Evolutionary conservation across 2,329 filamentous ascomycete species (phyloP).

Genomic region (Scedosporium apiospermum): DNA sequence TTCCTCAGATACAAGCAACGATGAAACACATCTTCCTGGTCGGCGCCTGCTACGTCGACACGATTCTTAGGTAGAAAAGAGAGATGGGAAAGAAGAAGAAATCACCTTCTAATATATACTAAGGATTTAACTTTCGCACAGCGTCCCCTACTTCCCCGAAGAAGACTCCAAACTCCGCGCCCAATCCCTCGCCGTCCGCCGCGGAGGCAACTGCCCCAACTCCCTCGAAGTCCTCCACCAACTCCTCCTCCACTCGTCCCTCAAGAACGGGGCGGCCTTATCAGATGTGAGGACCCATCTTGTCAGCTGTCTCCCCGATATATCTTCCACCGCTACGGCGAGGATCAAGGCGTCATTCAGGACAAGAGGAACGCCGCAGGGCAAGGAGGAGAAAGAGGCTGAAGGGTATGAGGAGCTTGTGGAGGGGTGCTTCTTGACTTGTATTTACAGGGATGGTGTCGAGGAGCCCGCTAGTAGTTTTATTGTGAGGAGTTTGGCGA

Average conservation of each 20-base stretch:
- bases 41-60: slow-evolving; percentile 63
- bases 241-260: slow-evolving; percentile 27
- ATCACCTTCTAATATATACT: background rate
- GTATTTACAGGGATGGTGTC: slow-evolving; percentile 48
- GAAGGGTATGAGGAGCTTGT: background rate
- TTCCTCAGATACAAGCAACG: background rate
- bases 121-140: slow-evolving; percentile 19
- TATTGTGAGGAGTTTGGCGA: slow-evolving; percentile 52
- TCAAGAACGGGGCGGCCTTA: background rate
- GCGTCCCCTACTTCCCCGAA: slow-evolving; percentile 54
- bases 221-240: slow-evolving; percentile 62
- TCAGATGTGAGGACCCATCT: slow-evolving; percentile 27
- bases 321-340: slow-evolving; percentile 36
- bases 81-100: background rate
- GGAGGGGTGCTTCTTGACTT: slow-evolving; percentile 38
- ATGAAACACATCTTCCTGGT: slow-evolving; percentile 53
- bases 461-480: slow-evolving; percentile 57
- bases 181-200: slow-evolving; percentile 44
- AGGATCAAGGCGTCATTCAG: slow-evolving; percentile 47
- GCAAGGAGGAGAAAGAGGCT: background rate
- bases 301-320: slow-evolving; percentile 44
- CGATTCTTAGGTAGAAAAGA: slow-evolving; percentile 49
- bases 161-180: slow-evolving; percentile 69
- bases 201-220: slow-evolving; percentile 67
- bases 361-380: slow-evolving; percentile 8